These are phyloP conservation scores for Barnettozyma vustinii DNA, from an alignment of 805 yeast genomes.

Conservation along the genomic window DNA sequence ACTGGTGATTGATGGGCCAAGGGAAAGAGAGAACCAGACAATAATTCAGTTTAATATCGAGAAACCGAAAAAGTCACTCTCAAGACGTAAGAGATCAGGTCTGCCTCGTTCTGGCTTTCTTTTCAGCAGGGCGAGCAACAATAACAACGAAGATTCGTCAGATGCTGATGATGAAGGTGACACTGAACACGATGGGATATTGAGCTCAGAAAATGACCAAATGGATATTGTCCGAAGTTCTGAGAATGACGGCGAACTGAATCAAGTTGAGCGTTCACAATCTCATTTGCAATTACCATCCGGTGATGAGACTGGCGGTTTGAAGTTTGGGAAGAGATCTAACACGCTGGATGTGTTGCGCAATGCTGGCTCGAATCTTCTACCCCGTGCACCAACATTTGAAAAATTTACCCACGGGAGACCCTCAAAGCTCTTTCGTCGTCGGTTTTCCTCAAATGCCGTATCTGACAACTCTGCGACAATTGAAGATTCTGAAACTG, in stretches of 20 bases:
- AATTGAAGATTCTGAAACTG: slow-evolving; percentile 9
- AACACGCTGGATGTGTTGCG: slow-evolving; percentile 40
- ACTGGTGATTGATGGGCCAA: slow-evolving; percentile 69
- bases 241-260: slow-evolving; percentile 12
- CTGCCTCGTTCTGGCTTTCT: slow-evolving; percentile 15
- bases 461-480: slow-evolving; percentile 18
- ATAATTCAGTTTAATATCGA: slow-evolving; percentile 27
- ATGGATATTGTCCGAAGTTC: not conserved
- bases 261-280: slow-evolving; percentile 24
- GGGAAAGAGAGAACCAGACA: slow-evolving; percentile 33
- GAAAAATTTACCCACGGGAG: slow-evolving; percentile 35
- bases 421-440: slow-evolving; percentile 27
- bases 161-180: slow-evolving; percentile 6
- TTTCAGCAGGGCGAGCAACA: not conserved
- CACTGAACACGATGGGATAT: not conserved
- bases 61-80: slow-evolving; percentile 12
- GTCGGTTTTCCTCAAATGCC: slow-evolving; percentile 24
- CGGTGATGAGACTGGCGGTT: slow-evolving; percentile 31
- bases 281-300: slow-evolving; percentile 33
- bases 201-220: not conserved
- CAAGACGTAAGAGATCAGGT: slow-evolving; percentile 15
- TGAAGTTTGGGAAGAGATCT: slow-evolving; percentile 38
- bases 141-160: not conserved
- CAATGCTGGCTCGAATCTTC: slow-evolving; percentile 15
- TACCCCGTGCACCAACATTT: slow-evolving; percentile 42